phyloP scores from a whole-genome alignment of 139 green algal genomes.

The Chlamydomonas sp. region DNA sequence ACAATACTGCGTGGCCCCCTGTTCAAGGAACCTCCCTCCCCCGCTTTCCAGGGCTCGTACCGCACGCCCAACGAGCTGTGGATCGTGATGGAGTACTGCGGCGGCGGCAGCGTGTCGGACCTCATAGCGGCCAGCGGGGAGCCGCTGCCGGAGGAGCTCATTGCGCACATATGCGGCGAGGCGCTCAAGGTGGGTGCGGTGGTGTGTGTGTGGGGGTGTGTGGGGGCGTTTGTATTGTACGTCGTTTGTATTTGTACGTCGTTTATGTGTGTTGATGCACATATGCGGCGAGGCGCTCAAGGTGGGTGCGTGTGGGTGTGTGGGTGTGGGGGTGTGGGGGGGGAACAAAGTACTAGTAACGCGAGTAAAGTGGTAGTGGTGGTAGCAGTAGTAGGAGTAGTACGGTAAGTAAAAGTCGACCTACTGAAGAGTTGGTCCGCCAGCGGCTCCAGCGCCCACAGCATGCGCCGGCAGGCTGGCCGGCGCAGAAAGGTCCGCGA shows the following conservation, averaged over 20 bases:
- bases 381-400: too few species aligned
- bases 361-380: too few species aligned
- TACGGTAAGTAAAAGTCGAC: too few species aligned
- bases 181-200: slow-evolving; percentile 74
- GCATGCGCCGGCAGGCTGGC: too few species aligned
- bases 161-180: slow-evolving; percentile 89
- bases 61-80: slow-evolving; percentile 75
- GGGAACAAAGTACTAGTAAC: too few species aligned
- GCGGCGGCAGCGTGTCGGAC: slow-evolving; percentile 90
- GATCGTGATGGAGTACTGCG: slow-evolving; percentile 99
- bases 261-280: too few species aligned
- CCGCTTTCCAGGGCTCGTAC: slow-evolving; percentile 70
- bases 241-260: too few species aligned
- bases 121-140: slow-evolving; percentile 70
- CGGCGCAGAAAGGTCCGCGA: too few species aligned
- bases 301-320: slow-evolving; percentile 25
- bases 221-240: background rate
- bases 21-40: too few species aligned
- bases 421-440: too few species aligned
- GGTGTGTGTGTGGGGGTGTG: background rate
- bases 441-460: too few species aligned
- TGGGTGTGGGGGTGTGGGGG: too few species aligned
- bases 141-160: slow-evolving; percentile 79
- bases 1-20: background rate
- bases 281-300: slow-evolving; percentile 91